Base-by-base conservation (phyloP, 106 monocot genomes). In the Ottelia alismoides region DNA sequence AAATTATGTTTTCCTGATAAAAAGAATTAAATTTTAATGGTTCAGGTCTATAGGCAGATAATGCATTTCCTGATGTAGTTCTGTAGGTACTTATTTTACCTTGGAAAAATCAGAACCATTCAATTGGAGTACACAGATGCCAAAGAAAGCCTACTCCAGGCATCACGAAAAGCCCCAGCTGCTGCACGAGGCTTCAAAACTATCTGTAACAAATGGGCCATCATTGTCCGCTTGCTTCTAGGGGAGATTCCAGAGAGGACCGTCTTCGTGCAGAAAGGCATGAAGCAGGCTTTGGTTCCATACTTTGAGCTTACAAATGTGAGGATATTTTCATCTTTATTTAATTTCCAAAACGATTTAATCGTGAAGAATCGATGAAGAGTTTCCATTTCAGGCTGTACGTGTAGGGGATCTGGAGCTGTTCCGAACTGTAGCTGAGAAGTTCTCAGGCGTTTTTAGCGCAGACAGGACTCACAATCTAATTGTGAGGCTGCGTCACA, bases 281-380 rank as follows among this genome's bases (percentile, higher is more conserved):
- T 99, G 98, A 90, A 99, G 74, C 74, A 71, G 21, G 98, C 90
- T 47, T 58, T 99, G 56, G 54, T 55, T 31, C 90, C 98, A 31
- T 90, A 99, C 63, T 98, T 99, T 64, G 90, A 99, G 66, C 98
- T 99, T 25, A 90, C 98, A 29, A 90, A 90, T 71, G 98, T 90
- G 50, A 78, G 68, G 31, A 4, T 17, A n/a, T 47, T 40, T 30
- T 56, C 18, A n/a, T 47, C 28, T 4, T 21, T 31, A 20, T 4
- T 20, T 2, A 0, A 9, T 11, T 21, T 5, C 22, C 2, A 5
- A 4, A 3, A 23, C 3, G 2, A 2, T 10, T 22, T 22, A 51
- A 12, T 4, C 24, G 3, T 51, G 20, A 2, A 23, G 19, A 12
- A 23, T 22, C 12, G 51, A 51, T 4, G 16, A 7, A 7, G 6